Base-by-base conservation (phyloP, 2,329 filamentous ascomycete species). In the Beauveria sp. region DNA sequence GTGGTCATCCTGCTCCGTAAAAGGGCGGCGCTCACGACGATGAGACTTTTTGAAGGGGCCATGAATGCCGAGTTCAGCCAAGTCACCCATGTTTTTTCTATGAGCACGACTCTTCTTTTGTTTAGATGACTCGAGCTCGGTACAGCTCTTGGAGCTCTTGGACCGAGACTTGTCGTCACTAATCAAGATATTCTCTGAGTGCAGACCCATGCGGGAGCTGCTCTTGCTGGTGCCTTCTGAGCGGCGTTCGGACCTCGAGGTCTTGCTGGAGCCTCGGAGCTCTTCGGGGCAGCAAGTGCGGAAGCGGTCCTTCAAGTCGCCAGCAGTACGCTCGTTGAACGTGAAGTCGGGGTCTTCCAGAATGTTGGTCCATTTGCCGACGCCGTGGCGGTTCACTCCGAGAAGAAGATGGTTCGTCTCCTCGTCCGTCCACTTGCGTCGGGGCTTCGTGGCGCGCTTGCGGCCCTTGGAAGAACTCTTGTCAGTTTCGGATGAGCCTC, bases 301-400 rank as follows among this genome's bases (percentile, higher is more conserved):
- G 68, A 88, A 88, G 14, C 86, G 78, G 69, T 88, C 85, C 69
- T 88, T 88, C 56, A 88, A 70, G 67, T 88, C 85, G 9, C 83
- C 83, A 4, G 84, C 83, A 1, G 81, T 83, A 63, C 86, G 80
- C 18, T 78, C 79, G 66, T 86, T 84, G 73, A 88, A 88, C 12
- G 71, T 77, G 68, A 86, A 88, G 48, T 80, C 80, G 0, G 79
- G 72, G 64, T 88, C 86, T 55, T 86, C 83, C 26, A 88, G 73
- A 38, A 88, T 88, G 61, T 77, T 82, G 9, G 83, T 86, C 85
- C 85, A 88, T 66, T 83, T 85, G 43, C 85, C 86, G 9, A 88
- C 81, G 1, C 86, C 86, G 67, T 88, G 80, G 38, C 83, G 81
- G 66, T 80, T 80, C 31, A 87, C 85, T 0, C 85, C 85, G 3